Evolutionary conservation across 2,329 filamentous ascomycete genomes (phyloP), one percentile per base, ranked within the genome.

Genomic region (Aspergillus oerlinghausenensis): DNA sequence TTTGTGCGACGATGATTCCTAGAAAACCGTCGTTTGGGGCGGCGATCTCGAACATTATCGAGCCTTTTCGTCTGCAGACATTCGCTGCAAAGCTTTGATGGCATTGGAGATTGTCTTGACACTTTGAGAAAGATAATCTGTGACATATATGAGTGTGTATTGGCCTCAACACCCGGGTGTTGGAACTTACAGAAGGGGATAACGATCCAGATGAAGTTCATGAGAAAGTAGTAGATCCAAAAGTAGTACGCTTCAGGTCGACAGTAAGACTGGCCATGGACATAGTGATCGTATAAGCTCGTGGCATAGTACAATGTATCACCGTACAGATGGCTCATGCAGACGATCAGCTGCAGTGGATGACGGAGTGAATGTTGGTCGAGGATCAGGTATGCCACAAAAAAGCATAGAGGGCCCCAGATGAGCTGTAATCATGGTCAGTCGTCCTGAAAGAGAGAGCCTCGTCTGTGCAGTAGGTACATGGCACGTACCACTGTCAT

Each of bases 151-250:
- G 21, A 49, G 49, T 49, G n/a, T 52, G 29, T 55, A 55, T 55
- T 38, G 21, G 26, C 29, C 3, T 23, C 28, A 21, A 26, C 19
- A 38, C 8, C 47, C 14, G 32, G 25, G 35, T 10, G 29, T 26
- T 47, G 14, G 23, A 42, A 78, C 82, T 75, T 70, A 84, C 82
- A 72, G 21, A 71, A 72, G 5, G 85, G 85, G 53, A 87, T 80
- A 32, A 85, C 75, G 54, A 87, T 85, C 85, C 85, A 88, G 68
- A 87, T 83, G 52, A 80, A 79, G 65, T 88, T 88, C 83, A 87
- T 85, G 32, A 84, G 72, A 55, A 87, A 80, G 68, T 84, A 88
- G 70, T 88, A 88, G 43, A 81, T 76, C 83, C 84, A 88, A 69
- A 84, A 87, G 70, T 87, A 88, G 60, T 82, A 82, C 4, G 78